Conservation (phyloP, 306 rosid species). For the Glycine tomentella region DNA sequence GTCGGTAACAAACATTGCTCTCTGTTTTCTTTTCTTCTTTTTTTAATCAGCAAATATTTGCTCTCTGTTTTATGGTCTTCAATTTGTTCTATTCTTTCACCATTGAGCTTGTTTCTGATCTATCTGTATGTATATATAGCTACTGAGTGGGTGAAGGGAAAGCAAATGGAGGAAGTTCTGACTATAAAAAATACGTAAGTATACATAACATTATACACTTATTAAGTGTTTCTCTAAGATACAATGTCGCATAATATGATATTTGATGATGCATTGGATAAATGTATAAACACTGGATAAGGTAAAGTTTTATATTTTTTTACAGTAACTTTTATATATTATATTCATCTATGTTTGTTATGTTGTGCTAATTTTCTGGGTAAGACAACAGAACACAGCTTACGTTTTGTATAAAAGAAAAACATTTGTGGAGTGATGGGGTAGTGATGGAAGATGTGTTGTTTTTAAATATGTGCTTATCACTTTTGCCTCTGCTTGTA, state of each 20-base stretch:
- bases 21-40: not conserved
- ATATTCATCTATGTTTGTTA: not conserved
- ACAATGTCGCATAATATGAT: not conserved
- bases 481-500: not conserved
- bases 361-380: not conserved
- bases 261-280: not conserved
- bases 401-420: too few relatives aligned
- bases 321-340: not conserved
- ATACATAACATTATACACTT: not conserved
- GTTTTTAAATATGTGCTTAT: not conserved
- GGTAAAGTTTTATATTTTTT: not conserved
- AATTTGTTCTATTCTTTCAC: not conserved
- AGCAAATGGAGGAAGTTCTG: conserved; percentile 82
- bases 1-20: conserved; percentile 58
- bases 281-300: not conserved
- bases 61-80: not conserved
- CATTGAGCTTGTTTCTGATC: not conserved
- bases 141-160: conserved; percentile 94
- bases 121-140: not conserved
- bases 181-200: conserved; percentile 80
- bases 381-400: not conserved
- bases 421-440: not conserved
- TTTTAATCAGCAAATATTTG: too few relatives aligned
- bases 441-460: not conserved
- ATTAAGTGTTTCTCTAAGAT: not conserved